These are phyloP conservation scores for Ceratonia siliqua DNA, from an alignment of 306 rosid species.

Conservation along the genomic window DNA sequence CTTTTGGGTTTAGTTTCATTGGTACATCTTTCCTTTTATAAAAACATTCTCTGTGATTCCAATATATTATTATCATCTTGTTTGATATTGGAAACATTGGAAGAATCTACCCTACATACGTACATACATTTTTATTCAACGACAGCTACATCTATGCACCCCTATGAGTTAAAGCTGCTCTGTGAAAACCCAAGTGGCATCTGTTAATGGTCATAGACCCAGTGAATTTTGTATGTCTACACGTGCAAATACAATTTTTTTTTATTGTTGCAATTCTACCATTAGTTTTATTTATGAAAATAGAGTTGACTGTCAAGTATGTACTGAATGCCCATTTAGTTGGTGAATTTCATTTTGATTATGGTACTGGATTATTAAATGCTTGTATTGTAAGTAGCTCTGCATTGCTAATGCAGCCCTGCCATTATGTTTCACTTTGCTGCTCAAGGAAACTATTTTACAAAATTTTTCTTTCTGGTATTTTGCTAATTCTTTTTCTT, in stretches of 20 bases:
- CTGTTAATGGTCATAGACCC: background rate
- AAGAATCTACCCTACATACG: background rate
- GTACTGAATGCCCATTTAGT: background rate
- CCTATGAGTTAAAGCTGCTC: background rate
- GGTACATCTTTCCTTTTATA: background rate
- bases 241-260: background rate
- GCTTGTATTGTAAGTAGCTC: background rate
- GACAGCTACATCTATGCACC: background rate
- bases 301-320: background rate
- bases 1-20: background rate
- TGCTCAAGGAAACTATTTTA: background rate
- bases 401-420: background rate
- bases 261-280: background rate
- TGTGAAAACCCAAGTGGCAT: background rate
- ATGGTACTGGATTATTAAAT: background rate
- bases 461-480: background rate
- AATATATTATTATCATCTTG: background rate
- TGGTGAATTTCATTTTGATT: background rate
- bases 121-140: conserved; percentile 1
- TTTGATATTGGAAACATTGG: background rate
- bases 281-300: conserved; percentile 22
- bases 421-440: background rate
- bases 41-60: background rate
- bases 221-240: background rate
- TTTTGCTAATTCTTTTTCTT: background rate